phyloP scores from a whole-genome alignment of 2,329 filamentous ascomycete species.

The Penicillium aurantiogriseum region DNA sequence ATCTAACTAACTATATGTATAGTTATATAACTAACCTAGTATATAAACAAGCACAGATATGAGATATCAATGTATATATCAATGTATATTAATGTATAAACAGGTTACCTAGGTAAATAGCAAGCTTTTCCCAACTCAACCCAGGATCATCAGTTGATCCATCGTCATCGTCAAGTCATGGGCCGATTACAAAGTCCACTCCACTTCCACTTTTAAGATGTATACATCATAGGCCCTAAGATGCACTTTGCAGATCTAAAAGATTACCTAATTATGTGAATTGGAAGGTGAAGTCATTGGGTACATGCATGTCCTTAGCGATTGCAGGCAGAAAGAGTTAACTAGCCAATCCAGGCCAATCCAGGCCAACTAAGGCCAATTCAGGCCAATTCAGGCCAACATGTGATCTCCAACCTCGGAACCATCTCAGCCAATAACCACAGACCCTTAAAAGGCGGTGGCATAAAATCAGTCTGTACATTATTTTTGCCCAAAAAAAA shows the following conservation, averaged over 20 bases:
- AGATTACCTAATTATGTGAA: background rate
- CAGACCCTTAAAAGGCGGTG: background rate
- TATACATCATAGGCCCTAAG: background rate
- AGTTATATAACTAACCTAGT: too few species aligned
- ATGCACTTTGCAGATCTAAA: background rate
- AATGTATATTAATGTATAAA: background rate
- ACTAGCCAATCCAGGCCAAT: background rate
- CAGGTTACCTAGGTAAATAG: background rate
- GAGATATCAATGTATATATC: too few species aligned
- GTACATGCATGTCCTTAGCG: background rate
- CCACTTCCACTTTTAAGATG: background rate
- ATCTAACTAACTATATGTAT: too few species aligned
- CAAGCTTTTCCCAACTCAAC: background rate
- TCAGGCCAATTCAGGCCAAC: slow-evolving; percentile 2
- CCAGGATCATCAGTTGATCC: background rate
- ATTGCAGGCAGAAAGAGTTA: background rate
- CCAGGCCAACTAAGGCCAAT: background rate
- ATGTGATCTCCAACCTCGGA: background rate
- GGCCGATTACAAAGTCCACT: background rate
- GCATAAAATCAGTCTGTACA: slow-evolving; percentile 2
- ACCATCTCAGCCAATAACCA: background rate
- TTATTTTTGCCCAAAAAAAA: slow-evolving; percentile 4
- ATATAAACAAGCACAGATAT: too few species aligned
- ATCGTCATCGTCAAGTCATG: slow-evolving; percentile 2
- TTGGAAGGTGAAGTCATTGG: background rate